Evolutionary conservation across 148 eudicot species (phyloP).

Genomic region (Cornus controversa): DNA sequence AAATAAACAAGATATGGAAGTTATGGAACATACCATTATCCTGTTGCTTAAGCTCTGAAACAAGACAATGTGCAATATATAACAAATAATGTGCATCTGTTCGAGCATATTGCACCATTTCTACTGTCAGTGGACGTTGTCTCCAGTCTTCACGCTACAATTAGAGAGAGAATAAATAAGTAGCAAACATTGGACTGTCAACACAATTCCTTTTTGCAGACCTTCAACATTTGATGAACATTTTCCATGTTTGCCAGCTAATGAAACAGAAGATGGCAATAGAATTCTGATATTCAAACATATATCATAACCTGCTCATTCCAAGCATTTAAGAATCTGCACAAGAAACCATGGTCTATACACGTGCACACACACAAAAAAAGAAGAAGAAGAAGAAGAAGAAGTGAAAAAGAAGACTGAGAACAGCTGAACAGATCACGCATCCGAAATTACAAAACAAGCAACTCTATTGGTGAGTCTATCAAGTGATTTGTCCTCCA

Average conservation of each 20-base stretch:
- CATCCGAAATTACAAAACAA: too few species aligned
- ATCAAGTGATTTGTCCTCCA: too few species aligned
- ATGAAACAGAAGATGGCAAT: neutral
- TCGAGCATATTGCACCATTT: slow-evolving; percentile 86
- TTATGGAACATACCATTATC: slow-evolving; percentile 52
- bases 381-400: too few species aligned
- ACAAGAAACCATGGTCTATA: too few species aligned
- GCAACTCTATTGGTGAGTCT: too few species aligned
- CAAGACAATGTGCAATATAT: slow-evolving; percentile 72
- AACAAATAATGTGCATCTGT: slow-evolving; percentile 89
- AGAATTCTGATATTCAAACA: neutral
- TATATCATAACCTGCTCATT: neutral
- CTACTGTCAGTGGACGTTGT: slow-evolving; percentile 80
- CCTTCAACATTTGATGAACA: neutral
- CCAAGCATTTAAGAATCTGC: neutral
- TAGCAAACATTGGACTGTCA: slow-evolving; percentile 3
- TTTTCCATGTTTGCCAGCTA: neutral
- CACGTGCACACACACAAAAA: too few species aligned
- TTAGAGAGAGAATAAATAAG: slow-evolving; percentile 9
- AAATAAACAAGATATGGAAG: neutral
- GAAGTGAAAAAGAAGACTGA: too few species aligned
- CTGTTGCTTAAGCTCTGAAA: slow-evolving; percentile 60
- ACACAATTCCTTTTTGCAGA: neutral
- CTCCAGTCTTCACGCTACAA: slow-evolving; percentile 96
- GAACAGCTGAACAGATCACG: neutral